Evolutionary conservation across 805 yeast species (phyloP).

Genomic region (Saturnispora quitensis): DNA sequence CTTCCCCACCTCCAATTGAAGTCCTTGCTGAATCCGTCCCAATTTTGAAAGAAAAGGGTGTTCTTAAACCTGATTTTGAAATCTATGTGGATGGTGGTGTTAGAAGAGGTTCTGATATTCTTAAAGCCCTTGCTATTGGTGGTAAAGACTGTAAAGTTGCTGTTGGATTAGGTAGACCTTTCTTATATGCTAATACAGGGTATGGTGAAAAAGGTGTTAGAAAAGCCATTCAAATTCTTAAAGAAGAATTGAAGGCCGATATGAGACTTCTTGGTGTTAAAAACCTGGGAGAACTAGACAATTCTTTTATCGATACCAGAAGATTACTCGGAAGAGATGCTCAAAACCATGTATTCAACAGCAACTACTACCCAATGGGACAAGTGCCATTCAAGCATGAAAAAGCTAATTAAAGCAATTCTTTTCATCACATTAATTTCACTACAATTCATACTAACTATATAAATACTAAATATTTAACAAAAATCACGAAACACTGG

Average conservation of each 20-base stretch:
- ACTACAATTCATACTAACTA: background rate
- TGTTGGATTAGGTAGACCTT: slow-evolving; percentile 62
- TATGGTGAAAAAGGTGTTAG: slow-evolving; percentile 71
- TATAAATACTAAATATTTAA: background rate
- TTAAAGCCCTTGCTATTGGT: slow-evolving; percentile 72
- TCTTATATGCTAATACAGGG: slow-evolving; percentile 43
- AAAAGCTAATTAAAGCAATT: background rate
- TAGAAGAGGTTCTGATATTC: slow-evolving; percentile 63
- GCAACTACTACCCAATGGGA: slow-evolving; percentile 13
- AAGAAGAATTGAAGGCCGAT: slow-evolving; percentile 52
- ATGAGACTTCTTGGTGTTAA: slow-evolving; percentile 61
- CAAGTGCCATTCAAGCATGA: slow-evolving; percentile 13
- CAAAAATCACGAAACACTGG: background rate
- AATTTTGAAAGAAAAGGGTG: slow-evolving; percentile 33
- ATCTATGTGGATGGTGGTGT: slow-evolving; percentile 71
- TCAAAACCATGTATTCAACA: slow-evolving; percentile 10
- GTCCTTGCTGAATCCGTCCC: slow-evolving; percentile 63
- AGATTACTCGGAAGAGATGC: slow-evolving; percentile 17
- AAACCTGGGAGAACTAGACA: slow-evolving; percentile 36
- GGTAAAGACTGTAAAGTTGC: slow-evolving; percentile 66
- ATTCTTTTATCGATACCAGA: slow-evolving; percentile 31
- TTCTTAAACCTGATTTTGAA: slow-evolving; percentile 44
- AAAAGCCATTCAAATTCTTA: slow-evolving; percentile 52
- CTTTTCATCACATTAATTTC: background rate
- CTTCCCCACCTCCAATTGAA: slow-evolving; percentile 64